These are phyloP conservation scores for Bipolaris victoriae DNA, from an alignment of 2,329 filamentous ascomycete genomes.

Conservation along the genomic window DNA sequence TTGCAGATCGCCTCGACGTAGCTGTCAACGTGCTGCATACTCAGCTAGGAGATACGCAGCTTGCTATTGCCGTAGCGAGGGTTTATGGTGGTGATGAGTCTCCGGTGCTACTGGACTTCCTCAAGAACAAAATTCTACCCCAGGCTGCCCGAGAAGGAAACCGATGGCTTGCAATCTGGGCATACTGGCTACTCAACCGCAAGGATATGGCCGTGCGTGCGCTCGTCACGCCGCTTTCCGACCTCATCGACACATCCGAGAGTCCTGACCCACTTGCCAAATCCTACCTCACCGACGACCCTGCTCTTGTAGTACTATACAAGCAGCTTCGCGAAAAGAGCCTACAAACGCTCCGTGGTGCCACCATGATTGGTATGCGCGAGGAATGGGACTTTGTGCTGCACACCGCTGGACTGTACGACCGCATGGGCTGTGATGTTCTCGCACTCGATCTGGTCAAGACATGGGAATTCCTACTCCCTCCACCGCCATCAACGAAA, in stretches of 20 bases:
- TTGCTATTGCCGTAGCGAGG: constrained; percentile 85
- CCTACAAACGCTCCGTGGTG: constrained; percentile 82
- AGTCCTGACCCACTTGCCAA: constrained; percentile 75
- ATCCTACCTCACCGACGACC: constrained; percentile 87
- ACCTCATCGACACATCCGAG: constrained; percentile 71
- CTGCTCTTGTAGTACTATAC: constrained; percentile 85
- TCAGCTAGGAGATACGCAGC: constrained; percentile 85
- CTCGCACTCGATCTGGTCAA: constrained; percentile 83
- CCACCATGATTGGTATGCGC: constrained; percentile 76
- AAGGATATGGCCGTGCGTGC: constrained; percentile 84
- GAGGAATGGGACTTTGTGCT: constrained; percentile 90
- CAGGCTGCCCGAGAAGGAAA: constrained; percentile 82
- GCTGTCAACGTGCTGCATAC: constrained; percentile 86
- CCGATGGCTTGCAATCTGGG: constrained; percentile 93
- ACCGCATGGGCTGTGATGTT: constrained; percentile 91
- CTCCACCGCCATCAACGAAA: constrained; percentile 35
- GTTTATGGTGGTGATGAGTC: constrained; percentile 88
- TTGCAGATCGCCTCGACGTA: constrained; percentile 83
- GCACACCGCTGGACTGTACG: constrained; percentile 82
- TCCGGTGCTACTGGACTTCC: constrained; percentile 71
- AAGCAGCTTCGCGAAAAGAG: constrained; percentile 81
- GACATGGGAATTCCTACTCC: constrained; percentile 77
- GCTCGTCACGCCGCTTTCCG: constrained; percentile 80
- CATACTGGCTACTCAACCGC: constrained; percentile 86
- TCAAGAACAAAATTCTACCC: constrained; percentile 80